Base-by-base conservation (phyloP, 2,329 filamentous ascomycete species). In the Tricladium varicosporioides region DNA sequence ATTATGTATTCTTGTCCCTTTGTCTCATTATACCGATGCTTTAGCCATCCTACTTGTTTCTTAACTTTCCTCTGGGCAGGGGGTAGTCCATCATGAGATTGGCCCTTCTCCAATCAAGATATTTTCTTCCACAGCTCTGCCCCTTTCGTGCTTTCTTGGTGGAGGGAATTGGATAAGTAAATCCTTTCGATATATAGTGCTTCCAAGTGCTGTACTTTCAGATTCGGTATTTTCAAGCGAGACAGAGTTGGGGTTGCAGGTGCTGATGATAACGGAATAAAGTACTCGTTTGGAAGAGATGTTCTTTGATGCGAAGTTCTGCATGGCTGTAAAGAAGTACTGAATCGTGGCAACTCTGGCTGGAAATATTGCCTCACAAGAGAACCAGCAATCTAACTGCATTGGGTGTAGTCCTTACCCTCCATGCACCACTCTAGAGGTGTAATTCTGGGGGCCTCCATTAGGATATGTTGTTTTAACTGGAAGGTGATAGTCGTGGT, bases 1-100 rank as follows among this genome's bases (percentile, higher is more conserved):
- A 82, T 74, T 14, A 70, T 62, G 53, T 70, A 74, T 63, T 84
- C 76, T 62, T 82, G 77, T 52, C 74, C 71, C 2, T 75, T 74
- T 0, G 73, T 75, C 45, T 77, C 72, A n/a, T 70, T 65, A 32
- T 84, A 73, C 56, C 74, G 75, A 51, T 69, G 70, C 48, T 69
- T 74, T 10, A 82, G 58, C 54, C 76, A 70, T 2, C 70, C 67
- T 4, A 77, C 65, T 42, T 77, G 70, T 58, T 79, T 81, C 33
- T 59, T 61, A 4, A 55, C 22, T 46, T 61, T 62, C 14, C 60
- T 51, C 10, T 50, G 45, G 13, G 22, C 14, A 36, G 51, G 22
- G n/a, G 49, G 22, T 31, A 10, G 15, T 2, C 27, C 9, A 2
- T 19, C 18, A 3, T 36, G 33, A 9, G 32, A 9, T 5, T 75